Base-by-base conservation (phyloP, 768 basidiomycete genomes). In the Tephrocybe sp. region DNA sequence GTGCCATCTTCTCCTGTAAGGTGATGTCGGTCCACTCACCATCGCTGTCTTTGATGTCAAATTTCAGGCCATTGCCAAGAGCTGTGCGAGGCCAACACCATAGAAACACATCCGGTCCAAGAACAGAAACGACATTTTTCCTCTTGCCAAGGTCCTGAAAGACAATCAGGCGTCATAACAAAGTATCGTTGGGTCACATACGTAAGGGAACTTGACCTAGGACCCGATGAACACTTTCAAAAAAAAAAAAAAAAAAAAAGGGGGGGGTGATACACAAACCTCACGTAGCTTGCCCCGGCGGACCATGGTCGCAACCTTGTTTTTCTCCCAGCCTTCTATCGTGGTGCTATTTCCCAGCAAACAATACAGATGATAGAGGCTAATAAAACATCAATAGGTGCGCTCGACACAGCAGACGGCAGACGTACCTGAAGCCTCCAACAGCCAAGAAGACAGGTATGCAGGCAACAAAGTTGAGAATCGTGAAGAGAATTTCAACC, bases 301-400 rank as follows among this genome's bases (percentile, higher is more conserved):
- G 45, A 91, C 83, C 59, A 99, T 77, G 0, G 83, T 88, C 4
- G 93, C 87, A 1, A 84, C 92, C 68, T 89, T 95, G 62, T 98
- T 94, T 69, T 98, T 98, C 68, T 99, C 97, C 91, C 92, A 96
- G 0, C 89, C 84, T 70, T 99, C 97, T 44, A 99, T 98, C 0
- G 97, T 98, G 0, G 96, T 99, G 2, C 86, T 83, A 66, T 99
- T 99, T 9, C 77, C 78, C 5, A 79, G 59, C 22, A 98, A 66
- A 44, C 79, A 76, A 61, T 85, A 88, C 55, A 95, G 82, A 58
- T 98, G 97, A 62, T 94, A 98, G 17, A 98, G 50, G 47, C 92
- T 93, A 58, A 7, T 40, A 35, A 16, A 11, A 16, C n/a, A n/a
- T n/a, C n/a, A 45, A 23, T 40, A 14, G 49, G 45, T 47, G 10